Evolutionary conservation across 2,329 filamentous ascomycete genomes (phyloP).

Genomic region (Trichoderma atroviride): DNA sequence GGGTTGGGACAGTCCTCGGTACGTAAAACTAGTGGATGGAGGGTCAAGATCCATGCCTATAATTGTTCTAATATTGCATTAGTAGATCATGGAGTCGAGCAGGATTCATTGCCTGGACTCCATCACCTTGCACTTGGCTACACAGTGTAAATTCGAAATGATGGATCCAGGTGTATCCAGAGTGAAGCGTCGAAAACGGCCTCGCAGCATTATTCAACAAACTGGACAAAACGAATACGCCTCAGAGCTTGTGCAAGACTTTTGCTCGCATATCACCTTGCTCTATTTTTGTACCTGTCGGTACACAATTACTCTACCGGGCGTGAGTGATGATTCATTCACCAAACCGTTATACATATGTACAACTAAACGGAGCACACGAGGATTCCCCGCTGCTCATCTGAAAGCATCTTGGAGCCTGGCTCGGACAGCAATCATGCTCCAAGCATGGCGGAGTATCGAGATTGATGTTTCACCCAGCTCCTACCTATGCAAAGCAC

Average conservation of each 20-base stretch:
- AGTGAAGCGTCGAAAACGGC: background rate
- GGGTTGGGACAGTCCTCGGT: background rate
- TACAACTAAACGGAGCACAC: background rate
- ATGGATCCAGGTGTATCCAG: background rate
- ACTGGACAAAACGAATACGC: background rate
- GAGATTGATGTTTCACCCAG: background rate
- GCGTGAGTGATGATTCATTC: background rate
- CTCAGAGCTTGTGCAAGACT: background rate
- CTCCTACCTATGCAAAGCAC: background rate
- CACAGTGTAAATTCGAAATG: background rate
- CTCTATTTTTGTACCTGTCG: background rate
- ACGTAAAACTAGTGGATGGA: slow-evolving; percentile 1
- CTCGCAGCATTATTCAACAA: background rate
- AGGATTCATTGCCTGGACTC: background rate
- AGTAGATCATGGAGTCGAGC: slow-evolving; percentile 1
- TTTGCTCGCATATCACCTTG: background rate
- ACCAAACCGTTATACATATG: background rate
- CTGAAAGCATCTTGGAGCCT: background rate
- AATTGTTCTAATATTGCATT: slow-evolving; percentile 22
- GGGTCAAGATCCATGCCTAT: slow-evolving; percentile 20
- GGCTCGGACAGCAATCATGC: background rate
- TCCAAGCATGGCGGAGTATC: background rate
- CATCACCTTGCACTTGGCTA: background rate
- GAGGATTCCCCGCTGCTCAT: background rate
- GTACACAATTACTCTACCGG: background rate